A percentile compares a stretch with the other conserved stretches of the same genome.
phyloP scores from a whole-genome alignment of 768 basidiomycete species.

The Boletus insuetus region DNA sequence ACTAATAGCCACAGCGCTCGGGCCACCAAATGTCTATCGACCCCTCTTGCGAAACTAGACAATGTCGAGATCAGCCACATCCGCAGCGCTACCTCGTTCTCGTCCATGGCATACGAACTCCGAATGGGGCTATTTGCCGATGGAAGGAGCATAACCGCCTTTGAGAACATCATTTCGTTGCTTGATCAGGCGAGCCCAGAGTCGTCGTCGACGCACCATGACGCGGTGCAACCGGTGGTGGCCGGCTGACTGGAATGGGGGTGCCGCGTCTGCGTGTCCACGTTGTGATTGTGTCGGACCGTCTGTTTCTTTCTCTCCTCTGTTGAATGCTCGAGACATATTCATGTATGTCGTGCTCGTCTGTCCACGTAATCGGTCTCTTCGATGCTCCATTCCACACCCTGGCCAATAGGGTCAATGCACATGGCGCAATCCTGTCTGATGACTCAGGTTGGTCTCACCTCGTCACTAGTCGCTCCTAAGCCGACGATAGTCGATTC shows the following conservation, averaged over 20 bases:
- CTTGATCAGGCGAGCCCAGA: conserved; percentile 27
- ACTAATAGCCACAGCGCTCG: not conserved
- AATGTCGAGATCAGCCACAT: conserved; percentile 12
- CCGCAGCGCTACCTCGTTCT: conserved; percentile 20
- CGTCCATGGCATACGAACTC: conserved; percentile 28
- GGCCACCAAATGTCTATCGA: conserved; percentile 14
- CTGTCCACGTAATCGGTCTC: not conserved
- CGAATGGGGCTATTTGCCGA: conserved; percentile 25
- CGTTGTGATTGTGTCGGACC: not conserved
- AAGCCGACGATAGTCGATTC: too few species aligned
- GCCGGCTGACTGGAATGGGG: conserved; percentile 3
- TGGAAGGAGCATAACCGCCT: conserved; percentile 21
- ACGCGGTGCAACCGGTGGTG: conserved; percentile 1
- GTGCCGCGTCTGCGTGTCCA: not conserved
- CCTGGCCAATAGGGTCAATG: too few species aligned
- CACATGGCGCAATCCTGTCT: too few species aligned
- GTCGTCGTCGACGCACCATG: not conserved
- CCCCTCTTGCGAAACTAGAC: conserved; percentile 15
- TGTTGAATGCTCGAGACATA: too few species aligned
- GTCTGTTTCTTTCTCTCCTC: not conserved
- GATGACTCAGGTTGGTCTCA: too few species aligned
- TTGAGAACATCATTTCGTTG: conserved; percentile 27
- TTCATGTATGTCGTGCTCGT: not conserved
- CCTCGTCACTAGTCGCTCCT: too few species aligned
- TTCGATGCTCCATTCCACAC: not conserved